These are phyloP conservation scores for Diaporthe ampelina DNA, from an alignment of 2,329 filamentous ascomycete genomes.

Conservation along the genomic window DNA sequence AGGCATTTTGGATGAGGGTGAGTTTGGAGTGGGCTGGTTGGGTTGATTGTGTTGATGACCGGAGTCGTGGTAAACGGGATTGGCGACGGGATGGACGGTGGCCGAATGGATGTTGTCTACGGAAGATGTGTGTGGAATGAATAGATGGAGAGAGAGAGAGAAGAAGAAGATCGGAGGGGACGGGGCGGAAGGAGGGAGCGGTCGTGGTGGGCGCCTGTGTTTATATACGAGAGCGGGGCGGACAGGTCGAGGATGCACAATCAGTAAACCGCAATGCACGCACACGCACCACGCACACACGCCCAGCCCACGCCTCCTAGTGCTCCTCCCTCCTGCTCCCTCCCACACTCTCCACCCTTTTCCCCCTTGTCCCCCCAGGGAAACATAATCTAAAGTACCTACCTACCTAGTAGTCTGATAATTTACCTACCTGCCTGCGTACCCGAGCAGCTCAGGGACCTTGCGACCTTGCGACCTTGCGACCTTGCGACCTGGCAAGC, in stretches of 20 bases:
- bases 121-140: slow-evolving; percentile 44
- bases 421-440: too few relatives aligned
- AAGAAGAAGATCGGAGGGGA: slow-evolving; percentile 56
- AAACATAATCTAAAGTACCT: not conserved
- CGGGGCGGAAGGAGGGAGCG: slow-evolving; percentile 61
- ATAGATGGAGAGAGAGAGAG: slow-evolving; percentile 47
- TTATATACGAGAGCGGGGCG: slow-evolving; percentile 72
- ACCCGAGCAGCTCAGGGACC: slow-evolving; percentile 3
- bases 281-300: not conserved
- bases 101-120: slow-evolving; percentile 47
- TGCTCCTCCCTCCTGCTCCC: not conserved
- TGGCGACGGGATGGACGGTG: slow-evolving; percentile 42
- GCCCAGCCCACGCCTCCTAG: not conserved
- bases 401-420: too few relatives aligned
- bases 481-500: not conserved
- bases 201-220: slow-evolving; percentile 68
- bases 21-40: slow-evolving; percentile 36
- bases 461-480: too few relatives aligned
- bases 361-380: not conserved
- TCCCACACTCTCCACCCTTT: not conserved
- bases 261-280: slow-evolving; percentile 58
- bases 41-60: slow-evolving; percentile 36
- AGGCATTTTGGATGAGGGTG: slow-evolving; percentile 63
- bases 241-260: slow-evolving; percentile 59
- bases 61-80: slow-evolving; percentile 41